These are phyloP conservation scores for Tothia fuscella DNA, from an alignment of 2,329 filamentous ascomycete genomes.

Conservation along the genomic window DNA sequence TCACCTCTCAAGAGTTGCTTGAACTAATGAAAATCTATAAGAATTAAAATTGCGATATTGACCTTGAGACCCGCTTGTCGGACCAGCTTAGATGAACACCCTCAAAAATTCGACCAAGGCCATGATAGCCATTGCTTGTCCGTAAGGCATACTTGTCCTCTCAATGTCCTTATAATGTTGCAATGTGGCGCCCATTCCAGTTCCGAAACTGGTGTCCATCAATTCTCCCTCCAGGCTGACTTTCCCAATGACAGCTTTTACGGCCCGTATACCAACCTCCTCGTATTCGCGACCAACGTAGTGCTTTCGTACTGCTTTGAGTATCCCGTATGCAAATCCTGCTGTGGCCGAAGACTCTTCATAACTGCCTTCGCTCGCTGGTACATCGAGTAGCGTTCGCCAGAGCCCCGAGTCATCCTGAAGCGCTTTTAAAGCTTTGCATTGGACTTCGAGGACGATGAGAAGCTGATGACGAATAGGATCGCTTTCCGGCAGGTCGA, in stretches of 20 bases:
- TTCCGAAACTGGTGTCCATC: slow-evolving; percentile 65
- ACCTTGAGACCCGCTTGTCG: too few species aligned
- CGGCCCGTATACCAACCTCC: slow-evolving; percentile 50
- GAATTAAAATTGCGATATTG: too few species aligned
- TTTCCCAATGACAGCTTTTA: slow-evolving; percentile 53
- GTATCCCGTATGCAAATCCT: slow-evolving; percentile 67
- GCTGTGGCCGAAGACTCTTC: slow-evolving; percentile 67
- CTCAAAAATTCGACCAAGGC: slow-evolving; percentile 58
- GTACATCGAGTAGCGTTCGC: slow-evolving; percentile 61
- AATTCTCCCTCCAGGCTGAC: slow-evolving; percentile 59
- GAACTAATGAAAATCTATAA: too few species aligned
- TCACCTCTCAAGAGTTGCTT: too few species aligned
- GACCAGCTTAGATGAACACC: slow-evolving; percentile 2
- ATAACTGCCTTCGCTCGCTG: slow-evolving; percentile 57
- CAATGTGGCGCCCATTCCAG: slow-evolving; percentile 59
- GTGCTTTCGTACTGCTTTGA: slow-evolving; percentile 59
- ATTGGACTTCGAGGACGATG: slow-evolving; percentile 56
- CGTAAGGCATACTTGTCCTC: slow-evolving; percentile 71
- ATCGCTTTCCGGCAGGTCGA: slow-evolving; percentile 48
- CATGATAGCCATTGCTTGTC: slow-evolving; percentile 78
- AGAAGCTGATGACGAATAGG: slow-evolving; percentile 48
- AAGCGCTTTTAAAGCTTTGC: slow-evolving; percentile 47
- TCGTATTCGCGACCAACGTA: slow-evolving; percentile 55
- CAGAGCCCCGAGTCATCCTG: slow-evolving; percentile 56
- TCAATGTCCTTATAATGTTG: slow-evolving; percentile 70